A percentile compares a stretch with the other conserved stretches of the same genome.
Conservation (phyloP, 305 asterid species). For the Fraxinus dipetala region DNA sequence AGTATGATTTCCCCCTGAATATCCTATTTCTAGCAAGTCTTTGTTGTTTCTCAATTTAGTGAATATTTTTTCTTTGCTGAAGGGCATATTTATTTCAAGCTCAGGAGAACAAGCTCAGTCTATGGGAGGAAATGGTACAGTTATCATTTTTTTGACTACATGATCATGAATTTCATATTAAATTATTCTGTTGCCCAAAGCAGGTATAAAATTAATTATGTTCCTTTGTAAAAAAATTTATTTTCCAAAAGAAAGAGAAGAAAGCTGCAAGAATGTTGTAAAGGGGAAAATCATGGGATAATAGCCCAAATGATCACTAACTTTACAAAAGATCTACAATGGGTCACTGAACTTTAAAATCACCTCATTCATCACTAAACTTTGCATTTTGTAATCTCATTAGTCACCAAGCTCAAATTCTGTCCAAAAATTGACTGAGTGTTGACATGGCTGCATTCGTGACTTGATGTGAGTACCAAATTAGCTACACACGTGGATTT, state of each 20-base stretch:
- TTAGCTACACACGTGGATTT: not conserved
- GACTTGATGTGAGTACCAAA: not conserved
- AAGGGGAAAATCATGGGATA: not conserved
- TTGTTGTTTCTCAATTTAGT: slow-evolving; percentile 22
- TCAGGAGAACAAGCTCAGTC: slow-evolving; percentile 88
- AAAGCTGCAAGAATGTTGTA: not conserved
- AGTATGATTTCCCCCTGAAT: not conserved
- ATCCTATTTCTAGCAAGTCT: slow-evolving; percentile 16
- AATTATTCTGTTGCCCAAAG: slow-evolving; percentile 1
- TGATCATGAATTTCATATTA: slow-evolving; percentile 5
- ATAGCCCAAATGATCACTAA: not conserved
- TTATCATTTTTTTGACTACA: slow-evolving; percentile 19
- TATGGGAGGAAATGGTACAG: slow-evolving; percentile 51
- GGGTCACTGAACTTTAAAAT: not conserved
- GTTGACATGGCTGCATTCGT: not conserved
- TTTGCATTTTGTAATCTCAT: not conserved
- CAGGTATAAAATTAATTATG: not conserved
- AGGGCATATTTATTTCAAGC: slow-evolving; percentile 96
- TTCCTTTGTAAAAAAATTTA: not conserved
- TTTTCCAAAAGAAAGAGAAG: not conserved
- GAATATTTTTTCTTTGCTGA: slow-evolving; percentile 31
- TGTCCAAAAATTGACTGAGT: not conserved
- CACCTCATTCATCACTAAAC: not conserved
- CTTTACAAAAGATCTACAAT: not conserved
- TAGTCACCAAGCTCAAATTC: not conserved